Evolutionary conservation across 2,329 filamentous ascomycete genomes (phyloP), one percentile per base, ranked within the genome.

Genomic region (Helotiales sp.): DNA sequence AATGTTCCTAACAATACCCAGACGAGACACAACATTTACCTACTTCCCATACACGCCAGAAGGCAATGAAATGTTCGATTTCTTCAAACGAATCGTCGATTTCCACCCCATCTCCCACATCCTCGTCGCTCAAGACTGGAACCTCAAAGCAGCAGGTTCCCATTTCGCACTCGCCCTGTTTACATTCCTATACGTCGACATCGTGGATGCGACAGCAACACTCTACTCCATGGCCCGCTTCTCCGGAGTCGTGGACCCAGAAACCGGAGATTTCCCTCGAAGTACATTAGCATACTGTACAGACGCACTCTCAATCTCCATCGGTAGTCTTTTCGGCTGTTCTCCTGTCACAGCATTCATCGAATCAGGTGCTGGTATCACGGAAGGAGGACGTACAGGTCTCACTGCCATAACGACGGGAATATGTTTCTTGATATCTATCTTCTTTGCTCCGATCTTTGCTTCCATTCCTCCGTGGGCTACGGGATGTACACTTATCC

Each of bases 191-290:
- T 91, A 91, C 59, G 89, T 92, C 51, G 89, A 91, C 66, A 89
- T 91, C 64, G 86, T 92, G 59, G 89, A 92, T 69, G 87, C 86
- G 67, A 91, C 89, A 0, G 89, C 88, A 40, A 91, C 88, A 0
- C 75, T 91, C 34, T 91, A 91, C 74, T 89, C 87, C n/a, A 91
- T 92, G 88, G 89, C 88, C 1, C 85, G 87, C 22, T 91, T 91
- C 74, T 86, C 83, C 60, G 84, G 85, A 27, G 81, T 82, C 44
- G 83, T 89, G 64, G 80, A 87, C 68, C 73, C 81, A 64, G 79
- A 82, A 46, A 84, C 88, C 2, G 85, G 87, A n/a, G 91, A 96
- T 70, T 96, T 96, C 62, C 90, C 93, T 52, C 87, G 91, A 38
- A 93, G 89, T 2, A 91, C 91, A 0, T 75, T 93, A 30, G 92